Evolutionary conservation across 139 green algal species (phyloP).

Genomic region (Tetraselmis chui): DNA sequence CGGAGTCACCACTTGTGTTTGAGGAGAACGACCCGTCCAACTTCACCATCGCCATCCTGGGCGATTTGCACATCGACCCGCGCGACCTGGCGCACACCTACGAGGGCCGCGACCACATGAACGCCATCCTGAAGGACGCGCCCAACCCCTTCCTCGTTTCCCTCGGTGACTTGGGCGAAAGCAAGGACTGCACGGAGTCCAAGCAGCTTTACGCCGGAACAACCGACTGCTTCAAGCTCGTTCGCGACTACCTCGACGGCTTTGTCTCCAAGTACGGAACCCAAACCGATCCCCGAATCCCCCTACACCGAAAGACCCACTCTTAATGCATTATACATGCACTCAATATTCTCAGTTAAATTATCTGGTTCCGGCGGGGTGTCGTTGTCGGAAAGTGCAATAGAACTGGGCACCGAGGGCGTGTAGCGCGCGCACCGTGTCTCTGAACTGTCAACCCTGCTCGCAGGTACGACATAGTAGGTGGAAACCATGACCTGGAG

Average conservation of each 20-base stretch:
- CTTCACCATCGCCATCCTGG: conserved; percentile 16
- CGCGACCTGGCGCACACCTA: conserved; percentile 16
- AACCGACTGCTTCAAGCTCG: conserved; percentile 19
- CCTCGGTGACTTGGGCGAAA: conserved; percentile 15
- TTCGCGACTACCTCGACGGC: conserved; percentile 23
- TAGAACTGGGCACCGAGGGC: no score
- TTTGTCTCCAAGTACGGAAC: no score
- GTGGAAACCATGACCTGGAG: conserved; percentile 39
- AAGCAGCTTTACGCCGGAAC: conserved; percentile 22
- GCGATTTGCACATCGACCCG: conserved; percentile 16
- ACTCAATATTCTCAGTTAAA: no score
- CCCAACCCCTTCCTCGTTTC: conserved; percentile 21
- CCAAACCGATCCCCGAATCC: no score
- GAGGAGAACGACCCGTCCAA: conserved; percentile 7
- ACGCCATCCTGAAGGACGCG: conserved; percentile 3
- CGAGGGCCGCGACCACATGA: conserved; percentile 19
- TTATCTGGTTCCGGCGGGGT: no score
- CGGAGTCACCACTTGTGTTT: background rate
- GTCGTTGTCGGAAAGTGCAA: no score
- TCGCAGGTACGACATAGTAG: conserved; percentile 16
- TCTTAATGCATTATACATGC: no score
- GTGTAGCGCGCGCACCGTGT: no score
- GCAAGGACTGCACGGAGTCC: conserved; percentile 17
- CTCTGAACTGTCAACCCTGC: no score
- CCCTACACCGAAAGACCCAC: no score